Evolutionary conservation across 768 basidiomycete species (phyloP).

Genomic region (Ephemerocybe angulata): DNA sequence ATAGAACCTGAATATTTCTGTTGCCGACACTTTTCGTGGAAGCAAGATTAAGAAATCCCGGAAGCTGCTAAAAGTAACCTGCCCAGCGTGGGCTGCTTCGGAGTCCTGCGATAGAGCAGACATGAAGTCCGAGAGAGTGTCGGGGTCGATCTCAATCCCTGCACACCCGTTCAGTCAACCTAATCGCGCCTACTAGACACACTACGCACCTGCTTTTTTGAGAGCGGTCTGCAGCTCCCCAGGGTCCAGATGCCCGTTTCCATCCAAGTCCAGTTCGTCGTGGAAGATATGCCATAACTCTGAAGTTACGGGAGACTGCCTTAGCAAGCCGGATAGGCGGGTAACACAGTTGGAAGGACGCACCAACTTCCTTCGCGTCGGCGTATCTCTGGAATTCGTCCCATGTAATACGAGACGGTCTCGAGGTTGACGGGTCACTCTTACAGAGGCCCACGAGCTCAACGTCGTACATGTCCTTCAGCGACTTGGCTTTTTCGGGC

Average conservation of each 20-base stretch:
- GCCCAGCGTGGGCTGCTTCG: slow-evolving; percentile 58
- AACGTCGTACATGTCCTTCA: slow-evolving; percentile 70
- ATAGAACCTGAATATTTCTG: slow-evolving; percentile 86
- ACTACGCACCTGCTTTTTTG: slow-evolving; percentile 59
- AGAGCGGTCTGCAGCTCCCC: slow-evolving; percentile 43
- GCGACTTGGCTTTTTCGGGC: slow-evolving; percentile 58
- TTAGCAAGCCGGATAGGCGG: slow-evolving; percentile 9
- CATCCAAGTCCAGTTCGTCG: slow-evolving; percentile 84
- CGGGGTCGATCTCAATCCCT: slow-evolving; percentile 72
- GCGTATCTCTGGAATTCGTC: slow-evolving; percentile 72
- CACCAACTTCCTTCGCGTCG: slow-evolving; percentile 77
- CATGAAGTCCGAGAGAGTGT: slow-evolving; percentile 80
- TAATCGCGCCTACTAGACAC: not conserved
- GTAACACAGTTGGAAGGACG: slow-evolving; percentile 22
- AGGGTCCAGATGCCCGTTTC: slow-evolving; percentile 77
- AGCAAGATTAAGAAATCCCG: slow-evolving; percentile 86
- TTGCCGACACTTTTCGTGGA: slow-evolving; percentile 73
- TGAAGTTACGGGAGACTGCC: slow-evolving; percentile 29
- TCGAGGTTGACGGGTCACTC: slow-evolving; percentile 37
- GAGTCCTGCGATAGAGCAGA: slow-evolving; percentile 69
- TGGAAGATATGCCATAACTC: slow-evolving; percentile 93
- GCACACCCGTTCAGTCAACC: slow-evolving; percentile 6
- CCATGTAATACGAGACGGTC: slow-evolving; percentile 56
- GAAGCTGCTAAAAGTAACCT: slow-evolving; percentile 80
- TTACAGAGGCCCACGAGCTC: slow-evolving; percentile 65